phyloP scores from a whole-genome alignment of 2,329 filamentous ascomycete species.

The Colletotrichum plurivorum region DNA sequence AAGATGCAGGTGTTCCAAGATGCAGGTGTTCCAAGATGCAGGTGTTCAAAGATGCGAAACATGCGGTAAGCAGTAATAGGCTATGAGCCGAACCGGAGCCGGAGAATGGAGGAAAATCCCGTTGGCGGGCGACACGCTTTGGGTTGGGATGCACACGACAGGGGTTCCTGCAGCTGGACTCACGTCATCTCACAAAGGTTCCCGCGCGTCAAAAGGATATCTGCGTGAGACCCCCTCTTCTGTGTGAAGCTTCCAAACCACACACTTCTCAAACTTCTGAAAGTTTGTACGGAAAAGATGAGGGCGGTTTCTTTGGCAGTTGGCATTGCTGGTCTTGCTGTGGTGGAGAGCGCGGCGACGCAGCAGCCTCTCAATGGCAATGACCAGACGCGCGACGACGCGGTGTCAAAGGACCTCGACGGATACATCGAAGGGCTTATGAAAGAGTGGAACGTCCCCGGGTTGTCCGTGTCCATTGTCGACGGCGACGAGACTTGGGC shows the following conservation, averaged over 20 bases:
- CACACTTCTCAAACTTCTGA: no score
- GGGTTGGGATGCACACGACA: no score
- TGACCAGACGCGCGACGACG: neutral
- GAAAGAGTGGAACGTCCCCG: slow-evolving; percentile 56
- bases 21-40: neutral
- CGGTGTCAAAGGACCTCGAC: slow-evolving; percentile 4
- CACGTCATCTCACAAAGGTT: no score
- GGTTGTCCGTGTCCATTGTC: slow-evolving; percentile 57
- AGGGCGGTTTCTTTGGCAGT: neutral
- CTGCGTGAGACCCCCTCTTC: no score
- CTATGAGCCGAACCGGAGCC: neutral
- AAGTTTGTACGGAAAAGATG: neutral
- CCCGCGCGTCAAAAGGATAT: no score
- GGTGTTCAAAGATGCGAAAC: neutral
- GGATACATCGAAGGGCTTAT: slow-evolving; percentile 47
- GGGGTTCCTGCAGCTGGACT: no score
- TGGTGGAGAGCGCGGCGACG: neutral
- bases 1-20: neutral
- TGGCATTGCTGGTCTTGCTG: neutral
- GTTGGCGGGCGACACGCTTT: no score
- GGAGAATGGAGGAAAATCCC: neutral
- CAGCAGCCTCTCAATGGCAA: neutral
- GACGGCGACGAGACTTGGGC: slow-evolving; percentile 53
- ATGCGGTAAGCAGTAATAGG: neutral
- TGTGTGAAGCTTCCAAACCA: no score